Evolutionary conservation across 345 rosid genomes (phyloP).

Genomic region (Syzygium oleosum): DNA sequence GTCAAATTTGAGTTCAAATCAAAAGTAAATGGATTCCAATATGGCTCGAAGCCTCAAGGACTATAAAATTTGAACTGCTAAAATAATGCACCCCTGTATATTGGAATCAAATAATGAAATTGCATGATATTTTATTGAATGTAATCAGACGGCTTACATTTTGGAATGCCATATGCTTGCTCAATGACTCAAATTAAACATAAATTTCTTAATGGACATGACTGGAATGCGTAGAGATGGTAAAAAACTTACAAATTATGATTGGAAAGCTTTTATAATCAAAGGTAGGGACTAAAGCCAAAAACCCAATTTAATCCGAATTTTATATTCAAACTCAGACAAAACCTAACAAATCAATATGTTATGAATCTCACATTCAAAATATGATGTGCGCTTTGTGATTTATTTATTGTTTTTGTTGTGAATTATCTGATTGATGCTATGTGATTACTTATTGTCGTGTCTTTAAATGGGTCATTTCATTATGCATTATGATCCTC

Average conservation of each 20-base stretch:
- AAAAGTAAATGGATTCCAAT: background rate
- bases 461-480: background rate
- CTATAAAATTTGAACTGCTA: background rate
- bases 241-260: background rate
- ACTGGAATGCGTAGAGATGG: background rate
- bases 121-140: background rate
- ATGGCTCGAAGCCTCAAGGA: background rate
- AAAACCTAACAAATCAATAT: background rate
- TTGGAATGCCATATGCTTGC: background rate
- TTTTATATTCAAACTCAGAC: background rate
- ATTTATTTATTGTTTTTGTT: background rate
- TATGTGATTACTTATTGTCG: background rate
- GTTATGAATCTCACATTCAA: background rate
- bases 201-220: background rate
- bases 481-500: background rate
- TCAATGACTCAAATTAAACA: background rate
- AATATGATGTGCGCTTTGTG: background rate
- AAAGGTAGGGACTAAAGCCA: background rate
- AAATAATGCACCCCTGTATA: background rate
- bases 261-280: background rate
- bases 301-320: background rate
- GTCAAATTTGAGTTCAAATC: background rate
- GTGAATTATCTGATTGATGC: background rate
- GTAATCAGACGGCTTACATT: background rate
- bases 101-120: background rate